phyloP scores from a whole-genome alignment of 2,329 filamentous ascomycete species.

The Calonectria crousiana region DNA sequence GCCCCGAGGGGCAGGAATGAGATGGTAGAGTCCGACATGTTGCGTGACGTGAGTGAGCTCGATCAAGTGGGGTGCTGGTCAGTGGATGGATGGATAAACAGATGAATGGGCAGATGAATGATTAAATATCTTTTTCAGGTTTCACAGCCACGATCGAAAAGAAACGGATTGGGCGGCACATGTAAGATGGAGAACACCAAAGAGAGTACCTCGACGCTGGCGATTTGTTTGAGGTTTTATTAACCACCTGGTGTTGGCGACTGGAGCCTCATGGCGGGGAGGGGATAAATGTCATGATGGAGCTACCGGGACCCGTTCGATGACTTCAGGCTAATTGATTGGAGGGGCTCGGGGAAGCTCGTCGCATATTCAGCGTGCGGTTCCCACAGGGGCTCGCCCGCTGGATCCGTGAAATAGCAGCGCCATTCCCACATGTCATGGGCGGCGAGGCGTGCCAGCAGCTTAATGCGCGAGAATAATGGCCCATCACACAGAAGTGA shows the following conservation, averaged over 20 bases:
- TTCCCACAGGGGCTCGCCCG: slow-evolving; percentile 1
- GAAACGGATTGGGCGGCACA: slow-evolving; percentile 9
- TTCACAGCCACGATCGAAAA: background rate
- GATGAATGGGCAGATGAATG: background rate
- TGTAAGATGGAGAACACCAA: background rate
- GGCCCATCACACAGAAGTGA: background rate
- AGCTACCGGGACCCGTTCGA: slow-evolving; percentile 36
- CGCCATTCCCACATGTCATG: slow-evolving; percentile 7
- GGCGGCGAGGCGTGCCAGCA: background rate
- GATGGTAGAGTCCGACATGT: slow-evolving; percentile 64
- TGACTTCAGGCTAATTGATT: slow-evolving; percentile 43
- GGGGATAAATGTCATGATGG: slow-evolving; percentile 40
- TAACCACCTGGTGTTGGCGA: slow-evolving; percentile 27
- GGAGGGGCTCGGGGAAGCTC: slow-evolving; percentile 6
- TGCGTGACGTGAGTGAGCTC: slow-evolving; percentile 18
- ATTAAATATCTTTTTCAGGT: slow-evolving; percentile 23
- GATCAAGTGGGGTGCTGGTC: slow-evolving; percentile 24
- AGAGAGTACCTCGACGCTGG: slow-evolving; percentile 5
- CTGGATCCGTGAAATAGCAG: background rate
- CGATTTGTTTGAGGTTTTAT: slow-evolving; percentile 34
- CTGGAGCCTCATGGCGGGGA: slow-evolving; percentile 5
- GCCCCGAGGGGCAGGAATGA: slow-evolving; percentile 81
- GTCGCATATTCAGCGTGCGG: slow-evolving; percentile 6
- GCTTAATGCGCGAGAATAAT: background rate
- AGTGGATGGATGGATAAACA: no score